phyloP scores from a whole-genome alignment of 2,329 filamentous ascomycete species.

The Exophiala lecanii-corni region DNA sequence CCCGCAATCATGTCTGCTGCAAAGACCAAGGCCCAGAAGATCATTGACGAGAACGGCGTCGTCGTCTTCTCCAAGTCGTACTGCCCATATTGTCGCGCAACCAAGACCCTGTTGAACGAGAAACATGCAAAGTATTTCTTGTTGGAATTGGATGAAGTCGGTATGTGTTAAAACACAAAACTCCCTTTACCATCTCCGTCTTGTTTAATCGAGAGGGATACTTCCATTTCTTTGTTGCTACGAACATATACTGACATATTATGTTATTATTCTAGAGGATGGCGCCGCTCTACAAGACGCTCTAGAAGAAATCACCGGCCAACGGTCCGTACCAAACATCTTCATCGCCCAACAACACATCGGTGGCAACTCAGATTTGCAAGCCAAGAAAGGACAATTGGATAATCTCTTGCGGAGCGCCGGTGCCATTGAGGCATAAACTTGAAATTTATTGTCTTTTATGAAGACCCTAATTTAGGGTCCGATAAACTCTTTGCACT shows the following conservation, averaged over 20 bases:
- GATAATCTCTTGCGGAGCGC: slow-evolving; percentile 60
- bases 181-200: background rate
- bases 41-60: slow-evolving; percentile 87
- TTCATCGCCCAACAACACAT: slow-evolving; percentile 90
- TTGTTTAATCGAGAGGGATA: slow-evolving; percentile 1
- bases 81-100: slow-evolving; percentile 84
- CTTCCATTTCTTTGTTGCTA: slow-evolving; percentile 21
- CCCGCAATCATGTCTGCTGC: slow-evolving; percentile 74
- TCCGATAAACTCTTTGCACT: too few relatives aligned
- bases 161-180: slow-evolving; percentile 49
- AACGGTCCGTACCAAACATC: slow-evolving; percentile 92
- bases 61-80: slow-evolving; percentile 96
- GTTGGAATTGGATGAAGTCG: slow-evolving; percentile 79
- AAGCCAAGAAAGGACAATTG: slow-evolving; percentile 62
- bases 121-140: slow-evolving; percentile 67
- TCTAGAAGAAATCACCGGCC: slow-evolving; percentile 71
- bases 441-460: background rate
- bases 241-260: background rate
- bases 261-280: slow-evolving; percentile 56
- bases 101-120: slow-evolving; percentile 69
- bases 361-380: slow-evolving; percentile 88
- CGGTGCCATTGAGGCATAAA: slow-evolving; percentile 50
- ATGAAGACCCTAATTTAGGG: too few relatives aligned
- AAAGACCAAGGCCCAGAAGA: slow-evolving; percentile 73
- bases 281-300: slow-evolving; percentile 78